These are phyloP conservation scores for Ricinus communis DNA, from an alignment of 345 rosid genomes.

Conservation along the genomic window DNA sequence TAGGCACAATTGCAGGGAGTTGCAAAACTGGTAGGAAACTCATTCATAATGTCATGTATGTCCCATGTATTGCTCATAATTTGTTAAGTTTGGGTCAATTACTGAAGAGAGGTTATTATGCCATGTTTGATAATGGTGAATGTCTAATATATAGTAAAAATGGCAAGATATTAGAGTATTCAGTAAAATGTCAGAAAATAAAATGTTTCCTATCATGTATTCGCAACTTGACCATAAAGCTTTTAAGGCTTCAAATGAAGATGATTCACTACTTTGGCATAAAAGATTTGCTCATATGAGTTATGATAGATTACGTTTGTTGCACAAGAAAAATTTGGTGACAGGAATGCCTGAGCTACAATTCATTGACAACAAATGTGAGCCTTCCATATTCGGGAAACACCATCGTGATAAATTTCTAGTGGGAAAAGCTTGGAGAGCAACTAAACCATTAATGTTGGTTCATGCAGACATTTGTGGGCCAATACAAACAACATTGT, in stretches of 20 bases:
- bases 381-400: background rate
- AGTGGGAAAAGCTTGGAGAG: too few species aligned
- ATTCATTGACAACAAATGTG: background rate
- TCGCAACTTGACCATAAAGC: background rate
- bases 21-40: conserved; percentile 1
- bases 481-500: too few species aligned
- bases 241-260: too few species aligned
- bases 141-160: too few species aligned
- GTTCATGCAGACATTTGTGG: too few species aligned
- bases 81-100: background rate
- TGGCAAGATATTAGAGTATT: too few species aligned
- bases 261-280: background rate
- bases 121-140: background rate
- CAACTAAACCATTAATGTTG: too few species aligned
- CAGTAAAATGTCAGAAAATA: background rate
- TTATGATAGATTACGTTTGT: background rate
- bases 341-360: background rate
- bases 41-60: background rate
- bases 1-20: background rate
- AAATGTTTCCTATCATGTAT: conserved; percentile 2
- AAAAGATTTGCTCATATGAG: background rate
- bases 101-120: background rate
- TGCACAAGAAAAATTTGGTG: background rate
- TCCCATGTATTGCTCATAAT: too few species aligned
- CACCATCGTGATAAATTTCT: background rate